Base-by-base conservation (phyloP, 1,284 basidiomycete genomes). In the Pterulicium gracile region DNA sequence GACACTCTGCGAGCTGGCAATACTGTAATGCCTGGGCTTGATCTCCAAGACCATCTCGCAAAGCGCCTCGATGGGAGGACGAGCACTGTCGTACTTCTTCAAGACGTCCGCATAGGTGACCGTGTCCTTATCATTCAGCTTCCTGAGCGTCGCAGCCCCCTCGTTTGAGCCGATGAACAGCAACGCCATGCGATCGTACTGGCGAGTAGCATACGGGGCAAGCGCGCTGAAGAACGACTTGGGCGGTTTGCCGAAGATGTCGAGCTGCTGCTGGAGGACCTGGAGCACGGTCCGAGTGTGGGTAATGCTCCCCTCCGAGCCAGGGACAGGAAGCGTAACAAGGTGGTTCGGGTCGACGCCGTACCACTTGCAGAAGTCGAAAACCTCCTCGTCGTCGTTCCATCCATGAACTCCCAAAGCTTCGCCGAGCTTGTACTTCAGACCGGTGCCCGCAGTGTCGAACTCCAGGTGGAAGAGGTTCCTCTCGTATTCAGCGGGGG, bases 401-500 rank as follows among this genome's bases (percentile, higher is more conserved):
- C 93, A 98, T 32, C 96, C 96, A 63, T 98, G 92, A 42, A 98
- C 76, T 47, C 95, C 95, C 36, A 98, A 80, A 15, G 96, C 96
- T 68, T 98, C 95, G 50, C 95, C 95, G 49, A 98, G 91, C 42
- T 80, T 84, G 66, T 98, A 98, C 66, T 87, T 92, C 54, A 98
- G 77, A 5, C 91, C 93, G 14, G 96, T 98, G 39, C 90, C 89
- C 43, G 77, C 69, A 7, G 91, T 93, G 63, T 93, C 82, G 62
- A 98, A 92, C 71, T 98, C 95, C 61, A 98, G 79, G 68, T 98
- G 95, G 77, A 98, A 98, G 49, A 98, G 92, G 65, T 98, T 98
- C 54, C 96, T 88, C 67, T 98, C 90, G 66, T 98, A 98, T 54
- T 95, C 90, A 55, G 78, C 64, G 27, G 96, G 96, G 0, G 95